These are phyloP conservation scores for Fusarium sp. DNA, from an alignment of 2,329 filamentous ascomycete species.

Conservation along the genomic window DNA sequence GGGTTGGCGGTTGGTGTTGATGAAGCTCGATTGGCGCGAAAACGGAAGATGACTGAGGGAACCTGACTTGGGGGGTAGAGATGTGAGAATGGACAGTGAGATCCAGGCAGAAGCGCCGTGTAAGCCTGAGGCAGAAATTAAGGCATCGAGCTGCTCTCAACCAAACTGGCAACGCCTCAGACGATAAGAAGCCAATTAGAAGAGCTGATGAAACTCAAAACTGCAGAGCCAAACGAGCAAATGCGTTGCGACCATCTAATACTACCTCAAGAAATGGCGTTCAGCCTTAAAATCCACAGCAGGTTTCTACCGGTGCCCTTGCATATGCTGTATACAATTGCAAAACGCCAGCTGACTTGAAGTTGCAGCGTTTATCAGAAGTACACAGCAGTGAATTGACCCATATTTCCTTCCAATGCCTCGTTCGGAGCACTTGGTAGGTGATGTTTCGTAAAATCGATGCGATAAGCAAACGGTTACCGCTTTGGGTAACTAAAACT, in stretches of 20 bases:
- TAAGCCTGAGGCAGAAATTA: slow-evolving; percentile 17
- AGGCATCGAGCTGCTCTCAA: not conserved
- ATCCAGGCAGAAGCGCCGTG: not conserved
- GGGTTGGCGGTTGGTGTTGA: not conserved
- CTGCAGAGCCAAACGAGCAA: not conserved
- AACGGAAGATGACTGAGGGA: not conserved
- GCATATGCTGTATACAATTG: not conserved
- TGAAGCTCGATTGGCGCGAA: not conserved
- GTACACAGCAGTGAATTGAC: not conserved
- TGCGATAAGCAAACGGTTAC: not conserved
- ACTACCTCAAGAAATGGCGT: not conserved
- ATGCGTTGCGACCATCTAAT: not conserved
- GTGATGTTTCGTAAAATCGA: not conserved
- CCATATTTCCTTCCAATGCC: not conserved
- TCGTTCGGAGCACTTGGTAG: not conserved
- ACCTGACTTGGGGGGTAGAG: too few species aligned
- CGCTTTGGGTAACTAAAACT: too few species aligned
- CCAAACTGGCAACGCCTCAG: not conserved
- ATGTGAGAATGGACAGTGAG: not conserved
- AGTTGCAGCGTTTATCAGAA: not conserved
- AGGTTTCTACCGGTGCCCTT: not conserved
- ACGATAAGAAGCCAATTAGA: not conserved
- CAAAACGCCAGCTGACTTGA: not conserved
- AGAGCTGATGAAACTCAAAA: not conserved
- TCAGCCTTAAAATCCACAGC: not conserved